Evolutionary conservation across 2,329 filamentous ascomycete genomes (phyloP).

Genomic region (Lecanicillium sp.): DNA sequence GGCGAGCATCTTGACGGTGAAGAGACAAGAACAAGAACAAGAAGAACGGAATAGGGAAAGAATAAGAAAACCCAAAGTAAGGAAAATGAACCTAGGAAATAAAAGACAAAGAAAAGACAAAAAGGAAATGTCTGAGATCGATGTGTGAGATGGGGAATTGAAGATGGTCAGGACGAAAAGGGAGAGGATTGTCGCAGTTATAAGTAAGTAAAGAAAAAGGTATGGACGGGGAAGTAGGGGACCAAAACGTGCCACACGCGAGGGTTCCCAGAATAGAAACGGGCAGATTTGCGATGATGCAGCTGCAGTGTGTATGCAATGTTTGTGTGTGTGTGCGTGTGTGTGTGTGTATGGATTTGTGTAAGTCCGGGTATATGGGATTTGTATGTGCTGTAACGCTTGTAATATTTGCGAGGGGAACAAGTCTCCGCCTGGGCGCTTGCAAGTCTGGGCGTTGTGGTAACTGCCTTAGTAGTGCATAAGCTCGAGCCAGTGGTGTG

Average conservation of each 20-base stretch:
- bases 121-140: slow-evolving; percentile 6
- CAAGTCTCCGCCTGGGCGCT: too few relatives aligned
- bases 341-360: too few relatives aligned
- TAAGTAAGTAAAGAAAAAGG: slow-evolving; percentile 2
- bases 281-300: too few relatives aligned
- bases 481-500: too few relatives aligned
- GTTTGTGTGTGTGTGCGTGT: too few relatives aligned
- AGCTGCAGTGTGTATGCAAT: too few relatives aligned
- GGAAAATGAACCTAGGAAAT: too few relatives aligned
- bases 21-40: not conserved
- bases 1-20: slow-evolving; percentile 26
- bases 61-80: not conserved
- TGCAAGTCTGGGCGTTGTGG: too few relatives aligned
- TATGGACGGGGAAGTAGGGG: not conserved
- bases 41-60: slow-evolving; percentile 6
- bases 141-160: not conserved
- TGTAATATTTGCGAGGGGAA: too few relatives aligned
- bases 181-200: slow-evolving; percentile 13
- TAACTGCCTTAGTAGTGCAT: too few relatives aligned
- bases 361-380: too few relatives aligned
- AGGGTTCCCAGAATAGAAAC: slow-evolving; percentile 12
- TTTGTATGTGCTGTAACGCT: too few relatives aligned
- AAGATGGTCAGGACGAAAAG: slow-evolving; percentile 9
- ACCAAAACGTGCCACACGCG: not conserved
- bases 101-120: not conserved